phyloP scores from a whole-genome alignment of 2,329 filamentous ascomycete genomes.

The Bipolaris gigantea region DNA sequence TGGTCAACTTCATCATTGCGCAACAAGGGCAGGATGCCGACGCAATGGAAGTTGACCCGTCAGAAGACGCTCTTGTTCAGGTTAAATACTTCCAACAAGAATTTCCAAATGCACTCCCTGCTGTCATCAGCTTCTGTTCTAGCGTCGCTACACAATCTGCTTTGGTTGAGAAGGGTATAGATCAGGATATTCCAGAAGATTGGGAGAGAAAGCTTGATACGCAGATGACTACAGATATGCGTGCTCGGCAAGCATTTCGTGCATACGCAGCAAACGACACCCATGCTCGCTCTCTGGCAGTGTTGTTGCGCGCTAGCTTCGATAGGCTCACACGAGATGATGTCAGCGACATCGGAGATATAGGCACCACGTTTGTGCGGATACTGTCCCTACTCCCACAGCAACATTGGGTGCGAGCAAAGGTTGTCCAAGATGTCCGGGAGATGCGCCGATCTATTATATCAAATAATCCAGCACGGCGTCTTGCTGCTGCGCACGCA shows the following conservation, averaged over 20 bases:
- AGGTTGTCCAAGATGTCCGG: constrained; percentile 40
- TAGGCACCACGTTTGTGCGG: constrained; percentile 56
- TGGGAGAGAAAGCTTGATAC: constrained; percentile 83
- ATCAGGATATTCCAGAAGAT: constrained; percentile 67
- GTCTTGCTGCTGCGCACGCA: constrained; percentile 67
- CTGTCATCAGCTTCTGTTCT: constrained; percentile 70
- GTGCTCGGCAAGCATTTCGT: constrained; percentile 62
- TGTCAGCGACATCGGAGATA: constrained; percentile 48
- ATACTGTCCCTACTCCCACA: constrained; percentile 60
- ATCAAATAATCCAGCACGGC: constrained; percentile 71
- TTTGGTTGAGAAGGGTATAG: constrained; percentile 49
- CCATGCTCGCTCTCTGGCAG: constrained; percentile 43
- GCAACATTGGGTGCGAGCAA: constrained; percentile 38
- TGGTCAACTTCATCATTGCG: constrained; percentile 52
- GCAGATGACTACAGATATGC: constrained; percentile 69
- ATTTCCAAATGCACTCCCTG: constrained; percentile 60
- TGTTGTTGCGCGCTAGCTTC: constrained; percentile 51
- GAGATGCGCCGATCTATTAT: constrained; percentile 63
- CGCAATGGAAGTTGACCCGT: constrained; percentile 37
- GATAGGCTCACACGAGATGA: constrained; percentile 48
- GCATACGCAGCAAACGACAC: constrained; percentile 47
- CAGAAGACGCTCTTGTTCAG: constrained; percentile 29
- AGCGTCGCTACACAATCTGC: constrained; percentile 63
- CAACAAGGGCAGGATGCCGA: constrained; percentile 40
- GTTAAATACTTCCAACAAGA: constrained; percentile 39